Base-by-base conservation (phyloP, 257 asterid species). In the Oldenlandia corymbosa region DNA sequence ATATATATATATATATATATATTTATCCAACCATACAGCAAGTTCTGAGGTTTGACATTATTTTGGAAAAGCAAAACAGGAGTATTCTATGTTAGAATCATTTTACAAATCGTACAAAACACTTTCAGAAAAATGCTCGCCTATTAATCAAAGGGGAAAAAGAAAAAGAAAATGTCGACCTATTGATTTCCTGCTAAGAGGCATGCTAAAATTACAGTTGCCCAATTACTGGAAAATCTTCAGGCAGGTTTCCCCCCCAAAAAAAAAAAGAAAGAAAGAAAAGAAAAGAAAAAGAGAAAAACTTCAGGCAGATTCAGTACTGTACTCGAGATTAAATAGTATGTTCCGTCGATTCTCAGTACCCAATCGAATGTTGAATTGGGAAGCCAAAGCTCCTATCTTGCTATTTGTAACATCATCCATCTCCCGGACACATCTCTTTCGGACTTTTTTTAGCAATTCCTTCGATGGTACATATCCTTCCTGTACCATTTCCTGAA, bases 381-480 rank as follows among this genome's bases (percentile, higher is more conserved):
- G 67, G 64, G 47, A 73, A 65, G 88, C 84, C 4, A 89, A n/a
- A 58, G 82, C 64, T 17, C 53, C 90, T 39, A 87, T 78, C 68
- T 74, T 82, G 57, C 54, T 80, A 51, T 79, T 69, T 43, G 87
- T 74, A 66, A 80, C 95, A 28, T 70, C 51, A 73, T 93, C 94
- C 97, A 90, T 75, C 79, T 93, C 97, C 48, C 99, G 76, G n/a
- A 69, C 21, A 37, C 90, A 83, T 70, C 99, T 91, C 76, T 97
- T 84, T 23, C 94, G 79, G 58, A 93, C 76, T 80, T 80, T 93
- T 64, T 79, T 85, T 10, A 93, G 84, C 26, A 83, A 80, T 68
- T 80, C 91, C 77, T 68, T 90, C 21, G 85, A 74, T 62, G 96
- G 96, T 71, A 73, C 78, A 69, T 64, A 76, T 31, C 96, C 97